Base-by-base conservation (phyloP, 2,329 filamentous ascomycete genomes). In the Aspergillus hortae region DNA sequence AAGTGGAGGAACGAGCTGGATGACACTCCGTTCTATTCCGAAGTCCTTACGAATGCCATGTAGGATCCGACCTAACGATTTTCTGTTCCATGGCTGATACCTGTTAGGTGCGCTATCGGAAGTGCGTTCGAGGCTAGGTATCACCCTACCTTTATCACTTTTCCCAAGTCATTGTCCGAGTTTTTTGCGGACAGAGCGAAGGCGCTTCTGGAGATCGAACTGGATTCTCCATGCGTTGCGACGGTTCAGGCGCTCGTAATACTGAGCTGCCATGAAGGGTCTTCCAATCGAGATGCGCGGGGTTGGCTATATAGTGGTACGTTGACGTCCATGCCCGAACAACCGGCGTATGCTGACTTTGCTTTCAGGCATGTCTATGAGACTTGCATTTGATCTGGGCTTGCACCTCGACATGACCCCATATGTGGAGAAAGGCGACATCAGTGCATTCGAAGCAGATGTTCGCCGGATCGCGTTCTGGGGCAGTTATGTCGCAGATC, bases 231-330 rank as follows among this genome's bases (percentile, higher is more conserved):
- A 1, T 74, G 69, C 41, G 66, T 79, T n/a, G 74, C 76, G 4
- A 79, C 76, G 3, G 71, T 76, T 6, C 77, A 79, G 49, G 73
- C 76, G 2, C 64, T 79, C 40, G 69, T 75, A 2, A 66, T 79
- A 14, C 61, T 79, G 44, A 76, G 74, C 38, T 70, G 66, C 14
- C 70, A 74, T 33, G 77, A 79, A 55, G 71, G 71, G 4, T 74
- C 72, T 6, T 72, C 66, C 17, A 72, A 70, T 14, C 68, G 75
- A 10, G 74, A 76, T 52, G 70, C 75, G 14, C 68, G 76, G 4
- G 74, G 74, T 15, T 78, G 75, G 76, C 58, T 78, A 2, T 78
- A 76, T 49, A 75, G 74, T 41, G 74, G 75, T 72, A 62, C 47
- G 65, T 53, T 11, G 19, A 4, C 9, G 4, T 53, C 3, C 21